Evolutionary conservation across 2,329 filamentous ascomycete genomes (phyloP), one percentile per base, ranked within the genome.

Genomic region (Ophiocordyceps camponoti-floridani): DNA sequence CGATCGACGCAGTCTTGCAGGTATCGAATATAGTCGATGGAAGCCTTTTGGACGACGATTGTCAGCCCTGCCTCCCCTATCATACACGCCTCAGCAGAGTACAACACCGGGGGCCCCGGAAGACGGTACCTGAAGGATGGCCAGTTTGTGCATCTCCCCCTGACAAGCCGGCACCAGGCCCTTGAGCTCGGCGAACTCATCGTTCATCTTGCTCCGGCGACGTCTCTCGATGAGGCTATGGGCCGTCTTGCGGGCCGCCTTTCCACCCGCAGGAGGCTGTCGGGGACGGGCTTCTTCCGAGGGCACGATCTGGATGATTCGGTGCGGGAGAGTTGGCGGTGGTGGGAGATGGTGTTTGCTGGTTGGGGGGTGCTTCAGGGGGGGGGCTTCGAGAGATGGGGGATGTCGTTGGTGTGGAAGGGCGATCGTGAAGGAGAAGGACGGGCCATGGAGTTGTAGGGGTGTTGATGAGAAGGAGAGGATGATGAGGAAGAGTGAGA

Each of bases 241-340:
- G 11, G 91, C 91, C 2, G 89, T 96, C 66, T 95, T 96, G 51
- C 91, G 75, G 6, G 91, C 88, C 52, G 91, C 93, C 67, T 95
- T 96, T 46, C 87, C 75, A n/a, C 87, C 1, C 27, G 19, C 51
- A 49, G 33, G 58, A 51, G 45, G 63, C 57, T 47, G 67, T 57
- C 51, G 75, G 65, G 28, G 54, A 26, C 67, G 63, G 16, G 75
- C n/a, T n/a, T n/a, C n/a, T n/a, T n/a, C n/a, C n/a, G n/a, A n/a
- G n/a, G n/a, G 89, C 62, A 94, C 94, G 88, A 96, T 94, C 64
- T 96, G 89, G 47, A 96, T 96, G 58, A 98, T 96, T 66, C 93
- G 96, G 55, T 89, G 81, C 40, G 86, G 84, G 49, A 89, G 73
- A 3, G 88, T 94, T 0, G 91, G 91, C 14, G 89, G 91, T 10